Evolutionary conservation across 495 filamentous ascomycete genomes (phyloP), one percentile per base, ranked within the genome.

Genomic region (Penicillium odoratum): DNA sequence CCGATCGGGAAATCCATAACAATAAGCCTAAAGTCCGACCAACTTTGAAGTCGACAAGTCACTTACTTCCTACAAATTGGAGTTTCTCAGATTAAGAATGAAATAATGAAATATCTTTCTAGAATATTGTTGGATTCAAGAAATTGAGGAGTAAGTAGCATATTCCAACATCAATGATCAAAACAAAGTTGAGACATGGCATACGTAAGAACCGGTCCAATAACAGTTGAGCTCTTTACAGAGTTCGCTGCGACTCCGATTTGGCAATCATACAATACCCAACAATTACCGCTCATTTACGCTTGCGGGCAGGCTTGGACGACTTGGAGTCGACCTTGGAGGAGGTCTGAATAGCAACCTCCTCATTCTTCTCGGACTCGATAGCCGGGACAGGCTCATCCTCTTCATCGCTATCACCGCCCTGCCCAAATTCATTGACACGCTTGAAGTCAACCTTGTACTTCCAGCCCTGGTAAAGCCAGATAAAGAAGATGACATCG

Each of bases 371-470:
- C 58, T 83, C 85, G 53, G 83, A 81, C 18, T 71, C 72, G 8
- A 69, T 67, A 13, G 15, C 26, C 57, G 74, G 56, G 49, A 80
- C 79, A 15, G 52, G 0, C 57, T 83, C 85, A 48, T 83, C 81
- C 29, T 83, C 78, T 44, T 86, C 89, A 48, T 94, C 91, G 16
- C 91, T 93, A 48, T 88, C 88, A 13, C 95, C 94, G 40, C 94
- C 95, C 75, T 98, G 94, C 11, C 94, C 94, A 64, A 98, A 98
- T 71, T 98, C 94, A 72, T 98, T 98, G 70, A 98, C 88, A 43
- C 94, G 81, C 15, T 85, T 90, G 69, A 90, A 93, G 72, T 98
- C 94, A 57, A 96, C 82, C 76, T 88, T 93, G 77, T 98, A 98
- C 60, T 87, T 87, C 80, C 84, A 98, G 56, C 87, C 82, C 73